These are phyloP conservation scores for Exophiala bonariae DNA, from an alignment of 2,329 filamentous ascomycete species.

Conservation along the genomic window DNA sequence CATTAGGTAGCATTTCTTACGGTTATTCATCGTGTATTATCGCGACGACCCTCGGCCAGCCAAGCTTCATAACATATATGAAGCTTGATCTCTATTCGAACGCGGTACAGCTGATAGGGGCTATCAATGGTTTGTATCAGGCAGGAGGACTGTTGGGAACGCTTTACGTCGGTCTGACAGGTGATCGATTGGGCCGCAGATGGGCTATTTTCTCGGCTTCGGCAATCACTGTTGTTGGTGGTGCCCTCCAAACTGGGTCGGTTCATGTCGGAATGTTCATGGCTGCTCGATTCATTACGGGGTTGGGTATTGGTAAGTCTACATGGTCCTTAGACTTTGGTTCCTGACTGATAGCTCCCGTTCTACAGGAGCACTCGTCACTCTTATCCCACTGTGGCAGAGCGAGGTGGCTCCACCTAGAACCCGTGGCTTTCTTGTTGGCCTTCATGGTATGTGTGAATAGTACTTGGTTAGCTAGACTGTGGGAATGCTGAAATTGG, in stretches of 20 bases:
- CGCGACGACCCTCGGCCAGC: conserved; percentile 35
- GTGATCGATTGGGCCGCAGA: conserved; percentile 36
- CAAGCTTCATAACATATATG: conserved; percentile 45
- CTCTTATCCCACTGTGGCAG: conserved; percentile 43
- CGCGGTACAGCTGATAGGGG: conserved; percentile 44
- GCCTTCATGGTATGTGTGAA: conserved; percentile 1
- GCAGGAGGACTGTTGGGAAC: conserved; percentile 39
- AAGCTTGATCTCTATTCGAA: conserved; percentile 37
- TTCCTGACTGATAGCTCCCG: not conserved
- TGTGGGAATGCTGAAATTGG: not conserved
- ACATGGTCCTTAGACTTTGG: not conserved
- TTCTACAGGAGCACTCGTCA: conserved; percentile 1
- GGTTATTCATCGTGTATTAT: conserved; percentile 11
- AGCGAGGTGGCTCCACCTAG: conserved; percentile 44
- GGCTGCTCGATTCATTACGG: conserved; percentile 43
- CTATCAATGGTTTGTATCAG: conserved; percentile 40
- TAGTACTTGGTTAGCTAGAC: not conserved
- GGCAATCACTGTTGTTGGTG: conserved; percentile 33
- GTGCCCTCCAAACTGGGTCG: conserved; percentile 36
- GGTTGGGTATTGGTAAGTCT: conserved; percentile 34
- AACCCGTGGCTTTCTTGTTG: conserved; percentile 36
- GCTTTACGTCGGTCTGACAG: not conserved
- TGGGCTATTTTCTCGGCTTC: conserved; percentile 34
- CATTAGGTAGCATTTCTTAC: conserved; percentile 7
- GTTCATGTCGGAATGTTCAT: conserved; percentile 6